These are phyloP conservation scores for Talaromyces funiculosus DNA, from an alignment of 2,329 filamentous ascomycete genomes.

Conservation along the genomic window DNA sequence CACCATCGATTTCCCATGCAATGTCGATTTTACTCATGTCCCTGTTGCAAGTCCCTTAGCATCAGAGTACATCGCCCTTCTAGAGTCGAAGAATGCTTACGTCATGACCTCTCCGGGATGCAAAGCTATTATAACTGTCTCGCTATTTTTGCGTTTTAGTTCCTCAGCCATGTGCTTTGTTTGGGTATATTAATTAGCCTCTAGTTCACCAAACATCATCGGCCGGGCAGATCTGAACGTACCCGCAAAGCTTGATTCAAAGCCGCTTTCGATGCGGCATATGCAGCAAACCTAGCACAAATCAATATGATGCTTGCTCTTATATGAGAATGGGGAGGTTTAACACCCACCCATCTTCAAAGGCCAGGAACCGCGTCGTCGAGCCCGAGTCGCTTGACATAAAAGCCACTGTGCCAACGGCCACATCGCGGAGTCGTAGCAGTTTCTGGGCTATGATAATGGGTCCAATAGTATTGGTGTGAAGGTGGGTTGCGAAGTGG, in stretches of 20 bases:
- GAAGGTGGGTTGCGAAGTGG: slow-evolving; percentile 50
- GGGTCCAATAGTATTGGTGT: slow-evolving; percentile 56
- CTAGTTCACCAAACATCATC: background rate
- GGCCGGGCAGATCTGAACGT: background rate
- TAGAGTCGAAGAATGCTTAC: slow-evolving; percentile 22
- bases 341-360: slow-evolving; percentile 43
- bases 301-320: background rate
- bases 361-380: slow-evolving; percentile 45
- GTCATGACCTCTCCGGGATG: slow-evolving; percentile 55
- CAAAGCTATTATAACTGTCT: slow-evolving; percentile 49
- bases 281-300: slow-evolving; percentile 48
- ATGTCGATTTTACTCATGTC: slow-evolving; percentile 52
- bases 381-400: slow-evolving; percentile 56
- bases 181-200: background rate
- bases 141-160: slow-evolving; percentile 45
- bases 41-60: slow-evolving; percentile 19
- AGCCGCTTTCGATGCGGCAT: slow-evolving; percentile 53
- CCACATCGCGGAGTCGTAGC: slow-evolving; percentile 41
- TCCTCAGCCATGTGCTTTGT: slow-evolving; percentile 51
- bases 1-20: slow-evolving; percentile 46
- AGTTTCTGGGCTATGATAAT: slow-evolving; percentile 52
- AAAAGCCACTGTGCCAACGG: slow-evolving; percentile 48
- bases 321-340: no score
- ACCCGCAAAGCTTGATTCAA: slow-evolving; percentile 50
- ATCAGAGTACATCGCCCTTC: background rate